phyloP scores from a whole-genome alignment of 73 alveolate genomes.

The Paramecium biaurelia region DNA sequence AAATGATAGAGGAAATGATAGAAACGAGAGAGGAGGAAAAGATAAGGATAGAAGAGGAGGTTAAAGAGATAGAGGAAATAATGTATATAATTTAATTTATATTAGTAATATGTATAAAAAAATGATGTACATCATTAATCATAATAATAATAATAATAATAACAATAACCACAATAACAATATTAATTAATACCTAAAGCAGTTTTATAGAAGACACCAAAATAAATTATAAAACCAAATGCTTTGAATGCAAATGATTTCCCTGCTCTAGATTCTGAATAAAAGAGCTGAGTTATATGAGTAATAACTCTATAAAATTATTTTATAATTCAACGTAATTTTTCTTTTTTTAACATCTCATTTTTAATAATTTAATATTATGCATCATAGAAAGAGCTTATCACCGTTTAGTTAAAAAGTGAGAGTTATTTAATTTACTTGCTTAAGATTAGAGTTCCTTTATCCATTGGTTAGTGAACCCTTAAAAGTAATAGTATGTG shows the following conservation, averaged over 20 bases:
- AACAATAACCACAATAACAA: not conserved
- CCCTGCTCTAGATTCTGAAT: constrained; percentile 27
- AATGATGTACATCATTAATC: not conserved
- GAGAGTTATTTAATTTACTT: constrained; percentile 19
- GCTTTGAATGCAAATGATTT: constrained; percentile 7
- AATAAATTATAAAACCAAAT: not conserved
- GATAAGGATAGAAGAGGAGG: constrained; percentile 31
- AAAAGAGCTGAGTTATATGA: not conserved
- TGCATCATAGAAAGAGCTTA: constrained; percentile 6
- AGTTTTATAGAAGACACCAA: not conserved
- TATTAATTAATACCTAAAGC: not conserved
- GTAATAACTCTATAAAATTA: not conserved
- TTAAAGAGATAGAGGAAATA: not conserved
- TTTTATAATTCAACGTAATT: not conserved
- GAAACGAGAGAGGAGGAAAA: not conserved
- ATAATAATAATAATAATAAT: not conserved
- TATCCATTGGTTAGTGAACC: not conserved
- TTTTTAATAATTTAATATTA: not conserved
- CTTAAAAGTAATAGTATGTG: not conserved
- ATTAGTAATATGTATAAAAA: constrained; percentile 8
- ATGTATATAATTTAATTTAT: not conserved
- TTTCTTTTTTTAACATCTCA: not conserved
- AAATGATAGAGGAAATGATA: not conserved
- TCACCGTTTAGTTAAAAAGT: not conserved
- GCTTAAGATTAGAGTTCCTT: not conserved